These are phyloP conservation scores for Rhodotorula glutinis DNA, from an alignment of 1,284 basidiomycete genomes.

Conservation along the genomic window DNA sequence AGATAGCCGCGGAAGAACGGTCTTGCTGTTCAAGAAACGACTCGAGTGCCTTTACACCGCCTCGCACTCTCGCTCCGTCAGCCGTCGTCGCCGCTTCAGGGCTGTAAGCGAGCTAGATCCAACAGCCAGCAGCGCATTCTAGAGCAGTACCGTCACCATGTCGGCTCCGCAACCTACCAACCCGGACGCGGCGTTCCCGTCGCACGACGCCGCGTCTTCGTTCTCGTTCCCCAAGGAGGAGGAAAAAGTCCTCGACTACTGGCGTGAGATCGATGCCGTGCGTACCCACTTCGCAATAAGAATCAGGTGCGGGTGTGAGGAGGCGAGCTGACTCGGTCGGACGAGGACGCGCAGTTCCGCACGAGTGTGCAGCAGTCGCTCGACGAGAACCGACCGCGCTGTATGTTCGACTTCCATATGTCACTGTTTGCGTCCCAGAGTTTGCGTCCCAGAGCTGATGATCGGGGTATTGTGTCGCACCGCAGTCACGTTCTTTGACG, in stretches of 20 bases:
- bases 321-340: too few relatives aligned
- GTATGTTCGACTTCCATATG: background rate
- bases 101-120: too few relatives aligned
- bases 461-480: background rate
- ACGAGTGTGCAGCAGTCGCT: constrained; percentile 89
- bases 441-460: background rate
- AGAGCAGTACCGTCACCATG: background rate
- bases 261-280: constrained; percentile 89
- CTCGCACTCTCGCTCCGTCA: too few relatives aligned
- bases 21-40: too few relatives aligned
- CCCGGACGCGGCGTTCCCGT: constrained; percentile 33
- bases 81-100: too few relatives aligned
- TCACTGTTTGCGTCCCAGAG: background rate
- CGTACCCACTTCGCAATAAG: background rate
- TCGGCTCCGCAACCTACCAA: constrained; percentile 15
- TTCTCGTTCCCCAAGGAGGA: constrained; percentile 41
- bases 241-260: constrained; percentile 64
- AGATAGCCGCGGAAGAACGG: too few relatives aligned
- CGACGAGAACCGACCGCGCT: constrained; percentile 61
- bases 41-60: too few relatives aligned
- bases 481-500: constrained; percentile 45
- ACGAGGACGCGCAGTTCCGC: constrained; percentile 58
- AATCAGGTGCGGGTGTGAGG: background rate
- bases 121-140: too few relatives aligned
- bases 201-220: constrained; percentile 24